These are phyloP conservation scores for Salix arbutifolia DNA, from an alignment of 345 rosid genomes.

Conservation along the genomic window DNA sequence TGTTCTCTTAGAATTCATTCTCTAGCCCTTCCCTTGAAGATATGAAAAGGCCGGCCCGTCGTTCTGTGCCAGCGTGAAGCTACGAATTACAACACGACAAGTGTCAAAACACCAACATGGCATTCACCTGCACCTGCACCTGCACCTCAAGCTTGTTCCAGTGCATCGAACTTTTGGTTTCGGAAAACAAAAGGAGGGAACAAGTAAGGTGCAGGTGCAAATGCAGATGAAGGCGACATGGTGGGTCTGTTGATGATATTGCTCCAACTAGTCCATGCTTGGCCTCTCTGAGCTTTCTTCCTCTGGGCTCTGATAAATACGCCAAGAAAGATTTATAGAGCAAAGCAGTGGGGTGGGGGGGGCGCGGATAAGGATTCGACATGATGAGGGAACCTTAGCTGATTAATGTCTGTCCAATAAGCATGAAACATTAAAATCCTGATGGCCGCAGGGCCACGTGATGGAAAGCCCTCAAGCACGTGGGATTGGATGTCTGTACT, in stretches of 20 bases:
- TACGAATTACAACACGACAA: not conserved
- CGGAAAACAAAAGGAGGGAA: not conserved
- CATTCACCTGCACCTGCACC: conserved; percentile 49
- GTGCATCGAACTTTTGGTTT: no score
- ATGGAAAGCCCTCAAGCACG: conserved; percentile 17
- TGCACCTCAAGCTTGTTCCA: conserved; percentile 33
- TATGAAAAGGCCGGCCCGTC: not conserved
- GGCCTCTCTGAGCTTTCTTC: not conserved
- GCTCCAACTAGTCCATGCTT: not conserved
- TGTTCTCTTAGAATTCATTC: not conserved
- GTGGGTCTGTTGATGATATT: not conserved
- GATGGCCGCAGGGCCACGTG: conserved; percentile 33
- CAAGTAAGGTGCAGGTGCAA: conserved; percentile 63
- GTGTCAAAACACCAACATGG: conserved; percentile 28
- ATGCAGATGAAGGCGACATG: conserved; percentile 55
- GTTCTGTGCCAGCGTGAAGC: not conserved
- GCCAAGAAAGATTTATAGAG: not conserved
- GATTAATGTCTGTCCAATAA: not conserved
- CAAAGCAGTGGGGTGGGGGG: not conserved
- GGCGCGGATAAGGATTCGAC: conserved; percentile 24
- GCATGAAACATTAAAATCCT: not conserved
- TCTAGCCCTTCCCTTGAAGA: not conserved
- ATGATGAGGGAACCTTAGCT: not conserved
- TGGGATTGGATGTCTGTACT: conserved; percentile 10
- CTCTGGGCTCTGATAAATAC: not conserved